Conservation (phyloP, 2,329 filamentous ascomycete genomes). For the Epichloe sp. region DNA sequence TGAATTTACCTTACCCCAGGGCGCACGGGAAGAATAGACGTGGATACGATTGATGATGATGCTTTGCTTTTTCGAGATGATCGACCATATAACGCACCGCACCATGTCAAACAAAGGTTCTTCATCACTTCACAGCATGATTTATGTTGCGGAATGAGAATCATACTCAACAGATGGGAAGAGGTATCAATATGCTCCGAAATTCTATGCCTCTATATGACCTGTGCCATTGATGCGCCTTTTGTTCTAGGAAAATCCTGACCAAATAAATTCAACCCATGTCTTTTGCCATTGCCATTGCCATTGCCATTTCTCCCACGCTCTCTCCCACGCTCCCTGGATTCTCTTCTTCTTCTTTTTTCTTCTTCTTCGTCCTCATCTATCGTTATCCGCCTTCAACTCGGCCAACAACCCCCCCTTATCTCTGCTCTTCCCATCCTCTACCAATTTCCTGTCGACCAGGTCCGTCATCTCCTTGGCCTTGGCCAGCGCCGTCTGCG, state of each 20-base stretch:
- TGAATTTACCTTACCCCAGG: slow-evolving; percentile 2
- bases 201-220: not conserved
- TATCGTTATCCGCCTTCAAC: slow-evolving; percentile 71
- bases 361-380: slow-evolving; percentile 22
- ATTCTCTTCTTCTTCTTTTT: slow-evolving; percentile 8
- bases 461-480: slow-evolving; percentile 67
- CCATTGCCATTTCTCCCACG: not conserved
- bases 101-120: not conserved
- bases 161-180: not conserved
- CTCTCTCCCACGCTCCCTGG: not conserved
- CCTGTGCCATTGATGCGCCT: not conserved
- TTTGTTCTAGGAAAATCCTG: not conserved
- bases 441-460: slow-evolving; percentile 59
- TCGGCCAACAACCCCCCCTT: slow-evolving; percentile 68
- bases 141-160: not conserved
- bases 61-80: too few species aligned
- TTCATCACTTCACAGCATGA: not conserved
- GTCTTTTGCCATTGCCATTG: not conserved
- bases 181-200: slow-evolving; percentile 3
- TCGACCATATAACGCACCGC: too few species aligned
- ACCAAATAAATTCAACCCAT: not conserved
- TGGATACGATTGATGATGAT: not conserved
- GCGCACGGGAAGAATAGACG: slow-evolving; percentile 5
- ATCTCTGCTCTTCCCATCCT: slow-evolving; percentile 67
- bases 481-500: slow-evolving; percentile 60